These are phyloP conservation scores for Ammopiptanthus mongolicus DNA, from an alignment of 306 rosid genomes.

Conservation along the genomic window DNA sequence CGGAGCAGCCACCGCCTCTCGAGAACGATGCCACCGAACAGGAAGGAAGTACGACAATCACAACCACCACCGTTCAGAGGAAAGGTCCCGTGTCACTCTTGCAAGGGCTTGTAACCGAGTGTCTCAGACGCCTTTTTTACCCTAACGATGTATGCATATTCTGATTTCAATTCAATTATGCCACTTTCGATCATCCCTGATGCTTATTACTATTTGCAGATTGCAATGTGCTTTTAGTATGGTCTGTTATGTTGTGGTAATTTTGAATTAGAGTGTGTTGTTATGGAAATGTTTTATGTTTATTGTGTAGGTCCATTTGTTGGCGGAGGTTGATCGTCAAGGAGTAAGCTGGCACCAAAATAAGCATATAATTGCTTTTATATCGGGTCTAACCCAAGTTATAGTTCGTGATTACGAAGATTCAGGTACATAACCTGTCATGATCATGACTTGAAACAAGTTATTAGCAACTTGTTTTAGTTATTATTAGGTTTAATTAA, in stretches of 20 bases:
- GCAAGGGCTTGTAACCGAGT: slow-evolving; percentile 37
- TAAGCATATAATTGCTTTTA: slow-evolving; percentile 76
- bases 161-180: neutral
- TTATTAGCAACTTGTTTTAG: neutral
- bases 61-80: slow-evolving; percentile 1
- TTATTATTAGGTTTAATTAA: neutral
- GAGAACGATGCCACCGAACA: slow-evolving; percentile 39
- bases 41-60: neutral
- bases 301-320: slow-evolving; percentile 65
- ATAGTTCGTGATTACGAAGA: slow-evolving; percentile 68
- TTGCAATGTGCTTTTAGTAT: neutral
- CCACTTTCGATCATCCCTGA: neutral
- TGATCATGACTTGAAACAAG: neutral
- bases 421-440: slow-evolving; percentile 47
- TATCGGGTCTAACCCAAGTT: slow-evolving; percentile 67
- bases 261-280: neutral
- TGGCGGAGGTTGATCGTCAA: slow-evolving; percentile 79
- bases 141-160: slow-evolving; percentile 51
- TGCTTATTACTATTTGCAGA: neutral
- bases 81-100: slow-evolving; percentile 41
- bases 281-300: neutral
- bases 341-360: slow-evolving; percentile 93
- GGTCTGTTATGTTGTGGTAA: neutral
- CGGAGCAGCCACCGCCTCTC: slow-evolving; percentile 34
- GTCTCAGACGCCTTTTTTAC: slow-evolving; percentile 44